Evolutionary conservation across 768 basidiomycete species (phyloP).

Genomic region (Hypholoma fasciculare): DNA sequence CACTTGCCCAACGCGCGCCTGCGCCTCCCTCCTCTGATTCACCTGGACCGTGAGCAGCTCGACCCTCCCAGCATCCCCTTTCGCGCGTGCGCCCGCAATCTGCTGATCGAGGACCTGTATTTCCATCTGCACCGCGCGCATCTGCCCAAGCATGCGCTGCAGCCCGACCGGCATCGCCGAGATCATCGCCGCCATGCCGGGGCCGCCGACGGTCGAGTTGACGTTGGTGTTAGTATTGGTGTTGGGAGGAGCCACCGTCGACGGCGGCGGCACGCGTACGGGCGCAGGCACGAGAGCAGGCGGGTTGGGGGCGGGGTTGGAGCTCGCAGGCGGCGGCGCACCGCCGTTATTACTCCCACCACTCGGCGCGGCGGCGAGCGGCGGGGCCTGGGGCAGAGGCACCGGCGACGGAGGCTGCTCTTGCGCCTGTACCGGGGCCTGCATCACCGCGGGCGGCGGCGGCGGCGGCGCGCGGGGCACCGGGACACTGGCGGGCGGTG

Average conservation of each 20-base stretch:
- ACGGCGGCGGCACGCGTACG: not conserved
- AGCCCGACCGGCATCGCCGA: not conserved
- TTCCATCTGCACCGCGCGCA: not conserved
- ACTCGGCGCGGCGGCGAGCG: not conserved
- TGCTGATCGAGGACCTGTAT: not conserved
- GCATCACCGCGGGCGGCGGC: constrained; percentile 19
- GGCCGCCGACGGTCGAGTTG: not conserved
- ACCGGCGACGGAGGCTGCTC: not conserved
- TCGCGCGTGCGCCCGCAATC: not conserved
- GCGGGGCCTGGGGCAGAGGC: not conserved
- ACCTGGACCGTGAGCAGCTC: not conserved
- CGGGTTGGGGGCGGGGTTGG: not conserved
- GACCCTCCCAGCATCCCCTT: not conserved
- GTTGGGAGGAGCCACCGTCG: too few relatives aligned
- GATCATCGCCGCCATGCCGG: not conserved
- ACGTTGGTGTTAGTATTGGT: too few relatives aligned
- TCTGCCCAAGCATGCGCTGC: not conserved
- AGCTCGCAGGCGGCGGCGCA: not conserved
- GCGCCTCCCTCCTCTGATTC: not conserved
- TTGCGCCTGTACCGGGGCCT: constrained; percentile 9
- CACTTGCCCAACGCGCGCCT: not conserved
- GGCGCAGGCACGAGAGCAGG: not conserved
- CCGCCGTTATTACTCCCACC: not conserved
- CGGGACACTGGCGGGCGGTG: constrained; percentile 10
- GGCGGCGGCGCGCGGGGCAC: not conserved